phyloP scores from a whole-genome alignment of 1,139 yeast genomes.

The Candida sanyaensis region DNA sequence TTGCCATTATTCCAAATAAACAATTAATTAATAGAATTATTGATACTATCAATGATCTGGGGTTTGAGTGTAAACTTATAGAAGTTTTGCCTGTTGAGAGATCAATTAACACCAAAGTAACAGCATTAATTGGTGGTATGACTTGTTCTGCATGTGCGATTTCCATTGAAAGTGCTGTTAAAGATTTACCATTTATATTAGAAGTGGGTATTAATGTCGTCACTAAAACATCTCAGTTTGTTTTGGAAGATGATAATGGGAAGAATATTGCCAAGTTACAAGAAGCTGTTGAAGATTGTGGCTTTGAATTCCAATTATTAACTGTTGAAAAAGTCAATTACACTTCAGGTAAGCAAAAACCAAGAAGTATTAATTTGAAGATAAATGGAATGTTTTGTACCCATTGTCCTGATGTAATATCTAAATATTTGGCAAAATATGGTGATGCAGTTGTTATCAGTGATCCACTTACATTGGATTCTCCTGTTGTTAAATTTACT shows the following conservation, averaged over 20 bases:
- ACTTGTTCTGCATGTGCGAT: slow-evolving; percentile 74
- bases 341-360: slow-evolving; percentile 43
- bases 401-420: slow-evolving; percentile 64
- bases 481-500: slow-evolving; percentile 63
- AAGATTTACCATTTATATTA: slow-evolving; percentile 53
- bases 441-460: slow-evolving; percentile 62
- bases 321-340: slow-evolving; percentile 43
- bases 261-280: slow-evolving; percentile 38
- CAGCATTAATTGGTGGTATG: slow-evolving; percentile 71
- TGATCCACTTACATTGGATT: slow-evolving; percentile 53
- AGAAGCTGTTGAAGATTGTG: slow-evolving; percentile 64
- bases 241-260: slow-evolving; percentile 39
- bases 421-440: slow-evolving; percentile 47
- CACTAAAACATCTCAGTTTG: slow-evolving; percentile 61
- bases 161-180: slow-evolving; percentile 52
- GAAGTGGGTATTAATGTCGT: slow-evolving; percentile 58
- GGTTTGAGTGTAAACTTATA: slow-evolving; percentile 57
- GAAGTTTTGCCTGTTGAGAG: slow-evolving; percentile 62
- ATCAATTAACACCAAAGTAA: slow-evolving; percentile 48
- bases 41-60: slow-evolving; percentile 50
- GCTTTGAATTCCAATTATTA: slow-evolving; percentile 59
- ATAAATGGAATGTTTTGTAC: slow-evolving; percentile 74
- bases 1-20: slow-evolving; percentile 51
- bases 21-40: slow-evolving; percentile 53
- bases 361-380: slow-evolving; percentile 57